Base-by-base conservation (phyloP, 2,329 filamentous ascomycete genomes). In the Tympanopsis confertula region DNA sequence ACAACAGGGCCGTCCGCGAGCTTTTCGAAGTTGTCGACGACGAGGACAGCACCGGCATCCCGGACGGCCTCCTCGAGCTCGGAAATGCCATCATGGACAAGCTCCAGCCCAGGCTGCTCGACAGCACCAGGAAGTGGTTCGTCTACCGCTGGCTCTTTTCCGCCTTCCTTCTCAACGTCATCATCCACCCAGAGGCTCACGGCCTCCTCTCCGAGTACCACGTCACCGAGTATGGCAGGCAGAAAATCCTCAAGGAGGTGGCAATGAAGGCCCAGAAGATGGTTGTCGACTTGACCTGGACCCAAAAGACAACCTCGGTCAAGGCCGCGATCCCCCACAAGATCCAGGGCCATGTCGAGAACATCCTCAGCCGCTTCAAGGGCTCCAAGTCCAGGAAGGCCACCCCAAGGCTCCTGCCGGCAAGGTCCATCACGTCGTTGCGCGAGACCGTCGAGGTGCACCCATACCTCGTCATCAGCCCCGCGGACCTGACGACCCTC, bases 71-170 rank as follows among this genome's bases (percentile, higher is more conserved):
- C 15, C 63, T 95, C 51, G 82, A 87, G 52, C 74, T 98, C 47
- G 84, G 86, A 45, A 85, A 82, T 55, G 85, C 86, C 44, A 86
- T 95, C 42, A 63, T 94, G 33, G 71, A 72, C 41, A 87, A 87
- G 50, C 65, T 94, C 42, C 78, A 85, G 45, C 70, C 70, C 45
- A 79, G 82, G 46, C 74, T 74, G 45, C 77, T 84, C 43, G 79
- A 83, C 46, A 77, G 75, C 47, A 86, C 86, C 28, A 77, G 86
- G 44, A 78, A 78, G 47, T 93, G 88, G 65, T 73, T 96, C 46
- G 79, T 95, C 44, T 85, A 82, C 50, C 83, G 88, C 53, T 98
- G 89, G 78, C 79, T 95, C 44, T 94, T 96, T 56, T 83, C 86
- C 44, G 81, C 82, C 37, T 95, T 91, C 58, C 66, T 96, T 24